Evolutionary conservation across 352 stramenopile genomes (phyloP).

Genomic region (Thraustochytrium sp.): DNA sequence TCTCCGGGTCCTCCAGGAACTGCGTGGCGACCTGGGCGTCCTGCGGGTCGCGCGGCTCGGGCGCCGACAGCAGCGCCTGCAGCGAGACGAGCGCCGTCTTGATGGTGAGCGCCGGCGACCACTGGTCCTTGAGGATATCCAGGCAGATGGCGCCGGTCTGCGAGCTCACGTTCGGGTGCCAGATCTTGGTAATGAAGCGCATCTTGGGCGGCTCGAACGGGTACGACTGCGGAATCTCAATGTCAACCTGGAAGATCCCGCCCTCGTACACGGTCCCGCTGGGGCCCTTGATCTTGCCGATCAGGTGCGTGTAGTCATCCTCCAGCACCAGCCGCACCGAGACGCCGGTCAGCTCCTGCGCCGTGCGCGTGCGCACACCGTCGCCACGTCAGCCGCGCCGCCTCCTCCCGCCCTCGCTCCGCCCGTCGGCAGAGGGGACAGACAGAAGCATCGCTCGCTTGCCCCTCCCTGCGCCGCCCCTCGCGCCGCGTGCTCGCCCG

Average conservation of each 20-base stretch:
- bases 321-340: neutral
- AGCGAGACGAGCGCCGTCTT: slow-evolving; percentile 76
- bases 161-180: slow-evolving; percentile 78
- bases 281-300: slow-evolving; percentile 36
- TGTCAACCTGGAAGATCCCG: slow-evolving; percentile 72
- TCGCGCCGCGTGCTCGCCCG: neutral
- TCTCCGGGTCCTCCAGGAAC: slow-evolving; percentile 43
- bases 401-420: neutral
- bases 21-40: slow-evolving; percentile 47
- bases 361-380: neutral
- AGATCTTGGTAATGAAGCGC: slow-evolving; percentile 79
- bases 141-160: slow-evolving; percentile 76
- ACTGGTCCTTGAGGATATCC: slow-evolving; percentile 81
- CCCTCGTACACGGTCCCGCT: slow-evolving; percentile 54
- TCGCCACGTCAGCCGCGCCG: neutral
- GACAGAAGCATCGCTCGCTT: neutral
- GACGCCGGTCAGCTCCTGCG: neutral
- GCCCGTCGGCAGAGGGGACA: neutral
- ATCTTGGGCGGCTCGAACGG: slow-evolving; percentile 72
- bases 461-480: neutral
- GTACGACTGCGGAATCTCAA: slow-evolving; percentile 69
- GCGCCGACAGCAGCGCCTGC: slow-evolving; percentile 72
- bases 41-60: slow-evolving; percentile 71
- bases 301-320: neutral
- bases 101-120: slow-evolving; percentile 80